These are phyloP conservation scores for Penicillium odoratum DNA, from an alignment of 495 filamentous ascomycete genomes.

Conservation along the genomic window DNA sequence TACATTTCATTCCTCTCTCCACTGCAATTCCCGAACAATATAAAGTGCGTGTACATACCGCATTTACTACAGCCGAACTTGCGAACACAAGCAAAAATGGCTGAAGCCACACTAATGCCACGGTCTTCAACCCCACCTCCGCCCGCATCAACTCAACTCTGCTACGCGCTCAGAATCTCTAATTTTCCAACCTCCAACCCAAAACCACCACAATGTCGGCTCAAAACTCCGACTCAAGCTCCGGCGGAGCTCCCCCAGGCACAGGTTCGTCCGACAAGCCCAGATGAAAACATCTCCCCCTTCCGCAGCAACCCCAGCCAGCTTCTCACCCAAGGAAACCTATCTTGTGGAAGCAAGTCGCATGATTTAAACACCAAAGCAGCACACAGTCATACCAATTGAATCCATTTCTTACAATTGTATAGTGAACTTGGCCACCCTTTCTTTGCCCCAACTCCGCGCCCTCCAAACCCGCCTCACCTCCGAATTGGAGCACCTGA, in stretches of 20 bases:
- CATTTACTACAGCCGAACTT: neutral
- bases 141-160: conserved; percentile 18
- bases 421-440: conserved; percentile 62
- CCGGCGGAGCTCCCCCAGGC: conserved; percentile 34
- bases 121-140: conserved; percentile 20
- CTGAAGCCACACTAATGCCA: conserved; percentile 17
- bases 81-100: neutral
- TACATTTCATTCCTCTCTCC: neutral
- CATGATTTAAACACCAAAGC: neutral
- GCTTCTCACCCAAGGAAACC: neutral
- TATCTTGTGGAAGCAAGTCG: neutral
- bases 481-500: conserved; percentile 91
- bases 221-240: conserved; percentile 22
- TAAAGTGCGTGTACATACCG: conserved; percentile 7
- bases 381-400: neutral
- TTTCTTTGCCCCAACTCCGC: conserved; percentile 57
- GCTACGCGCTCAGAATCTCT: neutral
- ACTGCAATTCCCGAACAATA: neutral
- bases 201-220: conserved; percentile 26
- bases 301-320: neutral
- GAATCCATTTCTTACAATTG: neutral
- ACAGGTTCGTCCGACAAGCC: conserved; percentile 21
- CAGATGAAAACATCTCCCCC: neutral
- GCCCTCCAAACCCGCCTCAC: conserved; percentile 91
- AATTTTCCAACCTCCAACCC: neutral